phyloP scores from a whole-genome alignment of 2,329 filamentous ascomycete genomes.

The Kalmusia sp. region DNA sequence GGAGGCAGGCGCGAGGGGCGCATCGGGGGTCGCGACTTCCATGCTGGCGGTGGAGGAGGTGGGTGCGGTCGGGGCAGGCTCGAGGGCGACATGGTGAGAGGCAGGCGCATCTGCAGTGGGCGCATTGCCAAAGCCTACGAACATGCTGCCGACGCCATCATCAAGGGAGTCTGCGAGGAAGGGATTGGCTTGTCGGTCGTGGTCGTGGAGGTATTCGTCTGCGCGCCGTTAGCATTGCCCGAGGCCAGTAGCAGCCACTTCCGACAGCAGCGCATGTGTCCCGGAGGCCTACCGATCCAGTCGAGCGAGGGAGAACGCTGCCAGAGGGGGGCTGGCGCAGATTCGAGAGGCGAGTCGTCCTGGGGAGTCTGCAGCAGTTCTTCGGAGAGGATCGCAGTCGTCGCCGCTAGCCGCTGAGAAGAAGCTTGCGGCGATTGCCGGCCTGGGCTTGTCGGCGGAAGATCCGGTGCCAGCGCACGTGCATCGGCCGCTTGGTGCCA shows the following conservation, averaged over 20 bases:
- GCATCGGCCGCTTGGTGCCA: slow-evolving; percentile 11
- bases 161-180: slow-evolving; percentile 15
- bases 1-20: slow-evolving; percentile 20
- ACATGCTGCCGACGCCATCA: slow-evolving; percentile 42
- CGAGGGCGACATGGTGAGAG: slow-evolving; percentile 33
- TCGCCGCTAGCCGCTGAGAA: slow-evolving; percentile 4
- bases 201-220: slow-evolving; percentile 15
- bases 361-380: background rate
- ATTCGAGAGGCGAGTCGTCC: background rate
- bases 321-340: background rate
- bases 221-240: slow-evolving; percentile 25
- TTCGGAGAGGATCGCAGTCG: background rate
- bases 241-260: slow-evolving; percentile 1
- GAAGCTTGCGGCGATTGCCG: slow-evolving; percentile 23
- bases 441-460: background rate
- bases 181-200: background rate
- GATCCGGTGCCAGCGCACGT: slow-evolving; percentile 13
- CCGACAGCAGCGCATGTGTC: background rate
- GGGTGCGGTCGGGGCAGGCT: slow-evolving; percentile 25
- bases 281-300: slow-evolving; percentile 2
- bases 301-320: background rate
- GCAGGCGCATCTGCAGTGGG: slow-evolving; percentile 14
- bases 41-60: slow-evolving; percentile 29
- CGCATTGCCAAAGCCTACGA: slow-evolving; percentile 30
- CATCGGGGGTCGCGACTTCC: slow-evolving; percentile 36